Percentiles rank a stretch among this genome's conserved stretches.
Evolutionary conservation across 495 filamentous ascomycete species (phyloP).

Genomic region (Lepidopterella palustris): DNA sequence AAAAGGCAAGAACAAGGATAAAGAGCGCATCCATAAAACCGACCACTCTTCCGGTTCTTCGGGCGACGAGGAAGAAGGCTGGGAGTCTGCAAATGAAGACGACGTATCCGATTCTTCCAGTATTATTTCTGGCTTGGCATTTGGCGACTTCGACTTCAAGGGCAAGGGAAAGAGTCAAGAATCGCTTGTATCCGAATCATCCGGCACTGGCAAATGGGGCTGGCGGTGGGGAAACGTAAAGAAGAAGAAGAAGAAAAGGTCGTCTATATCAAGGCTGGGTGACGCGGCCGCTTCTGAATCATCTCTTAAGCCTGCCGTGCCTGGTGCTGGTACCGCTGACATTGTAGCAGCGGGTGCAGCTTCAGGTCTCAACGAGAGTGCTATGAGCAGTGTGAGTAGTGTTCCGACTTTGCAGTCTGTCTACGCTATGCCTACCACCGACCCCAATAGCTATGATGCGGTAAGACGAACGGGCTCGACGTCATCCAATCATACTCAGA

Average conservation of each 20-base stretch:
- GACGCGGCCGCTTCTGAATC: conserved; percentile 9
- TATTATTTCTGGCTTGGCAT: conserved; percentile 52
- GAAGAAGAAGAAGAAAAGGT: conserved; percentile 38
- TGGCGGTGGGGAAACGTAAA: conserved; percentile 54
- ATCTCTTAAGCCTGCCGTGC: conserved; percentile 10
- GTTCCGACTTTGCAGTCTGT: conserved; percentile 27
- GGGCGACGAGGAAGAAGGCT: conserved; percentile 42
- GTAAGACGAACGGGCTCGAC: conserved; percentile 15
- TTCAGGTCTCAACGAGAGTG: conserved; percentile 9
- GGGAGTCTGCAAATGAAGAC: conserved; percentile 55
- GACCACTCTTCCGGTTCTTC: conserved; percentile 5
- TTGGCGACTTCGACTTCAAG: conserved; percentile 39
- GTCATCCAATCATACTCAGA: conserved; percentile 14
- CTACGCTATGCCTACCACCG: conserved; percentile 22
- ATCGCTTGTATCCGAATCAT: conserved; percentile 49
- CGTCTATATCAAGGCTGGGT: conserved; percentile 17
- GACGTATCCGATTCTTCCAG: conserved; percentile 40
- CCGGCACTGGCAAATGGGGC: conserved; percentile 48
- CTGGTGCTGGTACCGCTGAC: conserved; percentile 9
- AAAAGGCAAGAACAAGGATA: conserved; percentile 10
- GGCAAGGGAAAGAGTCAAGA: conserved; percentile 39
- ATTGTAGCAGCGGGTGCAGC: conserved; percentile 14
- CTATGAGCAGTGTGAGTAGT: conserved; percentile 24
- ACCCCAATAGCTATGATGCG: conserved; percentile 25
- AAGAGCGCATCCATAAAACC: conserved; percentile 4